Evolutionary conservation across 768 basidiomycete genomes (phyloP), one percentile per base, ranked within the genome.

Genomic region (Tylopilus subfusipes): DNA sequence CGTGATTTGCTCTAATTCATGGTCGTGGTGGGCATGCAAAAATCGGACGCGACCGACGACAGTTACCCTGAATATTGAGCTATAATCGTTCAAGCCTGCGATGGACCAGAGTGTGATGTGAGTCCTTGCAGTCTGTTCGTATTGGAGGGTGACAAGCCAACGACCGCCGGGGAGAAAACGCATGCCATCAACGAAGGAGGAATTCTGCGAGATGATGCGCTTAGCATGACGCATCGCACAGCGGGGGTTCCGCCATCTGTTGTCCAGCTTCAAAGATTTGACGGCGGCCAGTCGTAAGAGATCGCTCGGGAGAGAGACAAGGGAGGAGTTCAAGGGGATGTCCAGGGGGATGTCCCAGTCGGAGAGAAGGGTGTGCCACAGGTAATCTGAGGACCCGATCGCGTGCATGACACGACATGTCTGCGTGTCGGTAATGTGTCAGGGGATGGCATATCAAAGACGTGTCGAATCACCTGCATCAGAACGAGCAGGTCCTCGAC

Each of bases 401-500:
- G 76, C 75, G 69, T 85, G 77, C 54, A 83, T 68, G 55, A 69
- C 78, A 77, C 83, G 84, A 75, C 82, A 82, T 66, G 80, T 78
- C 81, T 85, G 66, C 71, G 72, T 74, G 72, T 65, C 29, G 34
- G n/a, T 12, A 5, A 29, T 42, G 42, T 52, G 56, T 68, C 55
- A 57, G 55, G 36, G 24, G 5, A 34, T 7, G 16, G 12, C 22
- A 27, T 7, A 19, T 18, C 43, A 42, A 22, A 34, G 42, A 47
- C 18, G 19, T 18, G 40, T 45, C 40, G 25, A 65, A 67, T 62
- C 62, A 77, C 82, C 75, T 82, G 81, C 57, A 76, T 76, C 36
- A 83, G 63, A 14, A 70, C 62, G 12, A 85, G 72, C 6, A 84
- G 54, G 54, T 81, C 79, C 52, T 66, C 63, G 9, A 77, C 67